Base-by-base conservation (phyloP, 2,329 filamentous ascomycete genomes). In the Pseudogymnoascus sp. region DNA sequence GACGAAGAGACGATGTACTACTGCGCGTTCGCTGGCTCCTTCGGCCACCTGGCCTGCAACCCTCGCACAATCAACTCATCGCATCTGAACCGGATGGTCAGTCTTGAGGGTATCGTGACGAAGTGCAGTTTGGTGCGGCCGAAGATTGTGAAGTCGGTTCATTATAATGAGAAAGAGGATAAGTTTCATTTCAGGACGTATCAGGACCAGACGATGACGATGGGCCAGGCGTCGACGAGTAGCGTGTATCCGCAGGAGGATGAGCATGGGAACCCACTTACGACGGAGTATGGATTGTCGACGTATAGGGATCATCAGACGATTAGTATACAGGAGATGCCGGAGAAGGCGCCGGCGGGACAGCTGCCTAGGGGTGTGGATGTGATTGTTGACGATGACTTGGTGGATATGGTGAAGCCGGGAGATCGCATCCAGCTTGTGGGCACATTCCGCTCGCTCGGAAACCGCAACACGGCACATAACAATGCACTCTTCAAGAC, bases 291-390 rank as follows among this genome's bases (percentile, higher is more conserved):
- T 75, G 95, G 95, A 23, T 93, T 96, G 78, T 96, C 89, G 75
- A 95, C 90, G 61, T 99, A 97, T 78, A 85, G 93, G 73, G 95
- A 99, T 75, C 95, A 99, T 74, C 95, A 99, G 76, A 96, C 91
- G 14, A 92, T 99, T 66, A 97, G 93, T 0, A 97, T 99, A 69
- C 95, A 99, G 78, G 95, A 99, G 79, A 99, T 99, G 95, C 95
- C 95, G 0, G 95, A 99, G 77, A 84, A 93, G 70, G 95, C 95
- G 1, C 95, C 95, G 63, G 93, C 95, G 65, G 95, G 95, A 62
- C 95, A 98, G 80, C 83, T 99, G 68, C 95, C 95, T 65, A 88
- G 95, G 63, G 92, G 93, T 64, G 95, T 99, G 16, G 95, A 99
- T 77, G 93, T 98, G 13, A 93, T 99, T 70, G 80, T 99, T 68